Evolutionary conservation across 2,329 filamentous ascomycete species (phyloP).

Genomic region (Calonectria henricotiae): DNA sequence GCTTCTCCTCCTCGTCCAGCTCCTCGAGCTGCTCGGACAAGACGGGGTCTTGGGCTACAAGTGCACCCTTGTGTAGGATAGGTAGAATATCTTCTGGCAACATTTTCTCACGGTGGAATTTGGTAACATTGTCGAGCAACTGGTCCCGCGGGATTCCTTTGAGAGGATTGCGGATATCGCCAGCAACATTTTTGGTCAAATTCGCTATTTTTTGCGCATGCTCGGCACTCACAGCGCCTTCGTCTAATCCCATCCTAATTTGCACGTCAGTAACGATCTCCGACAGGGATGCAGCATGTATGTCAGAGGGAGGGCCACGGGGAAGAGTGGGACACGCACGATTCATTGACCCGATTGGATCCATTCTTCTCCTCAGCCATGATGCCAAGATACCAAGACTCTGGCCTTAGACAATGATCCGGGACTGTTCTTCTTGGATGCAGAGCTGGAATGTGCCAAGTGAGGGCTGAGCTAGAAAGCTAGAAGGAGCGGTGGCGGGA

Average conservation of each 20-base stretch:
- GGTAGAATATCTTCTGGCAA: conserved; percentile 65
- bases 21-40: conserved; percentile 66
- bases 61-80: conserved; percentile 53
- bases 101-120: conserved; percentile 67
- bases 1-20: conserved; percentile 63
- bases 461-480: background rate
- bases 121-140: conserved; percentile 70
- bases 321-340: conserved; percentile 22
- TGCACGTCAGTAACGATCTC: conserved; percentile 3
- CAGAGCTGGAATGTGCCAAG: conserved; percentile 7
- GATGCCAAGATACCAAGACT: conserved; percentile 14
- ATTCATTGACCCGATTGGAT: conserved; percentile 19
- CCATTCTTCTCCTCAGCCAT: conserved; percentile 35
- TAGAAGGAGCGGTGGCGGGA: background rate
- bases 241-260: conserved; percentile 21
- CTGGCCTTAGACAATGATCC: conserved; percentile 2
- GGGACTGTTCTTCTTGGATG: background rate
- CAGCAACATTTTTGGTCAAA: conserved; percentile 48
- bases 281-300: conserved; percentile 7
- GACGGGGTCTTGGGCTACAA: conserved; percentile 60
- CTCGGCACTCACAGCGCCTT: conserved; percentile 7
- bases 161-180: conserved; percentile 65
- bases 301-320: background rate
- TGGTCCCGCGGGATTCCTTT: conserved; percentile 67
- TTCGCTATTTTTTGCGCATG: conserved; percentile 35